Percentiles rank a stretch among this genome's conserved stretches.
Conservation (phyloP, 2,329 filamentous ascomycete genomes). For the Raffaelea albimanens region DNA sequence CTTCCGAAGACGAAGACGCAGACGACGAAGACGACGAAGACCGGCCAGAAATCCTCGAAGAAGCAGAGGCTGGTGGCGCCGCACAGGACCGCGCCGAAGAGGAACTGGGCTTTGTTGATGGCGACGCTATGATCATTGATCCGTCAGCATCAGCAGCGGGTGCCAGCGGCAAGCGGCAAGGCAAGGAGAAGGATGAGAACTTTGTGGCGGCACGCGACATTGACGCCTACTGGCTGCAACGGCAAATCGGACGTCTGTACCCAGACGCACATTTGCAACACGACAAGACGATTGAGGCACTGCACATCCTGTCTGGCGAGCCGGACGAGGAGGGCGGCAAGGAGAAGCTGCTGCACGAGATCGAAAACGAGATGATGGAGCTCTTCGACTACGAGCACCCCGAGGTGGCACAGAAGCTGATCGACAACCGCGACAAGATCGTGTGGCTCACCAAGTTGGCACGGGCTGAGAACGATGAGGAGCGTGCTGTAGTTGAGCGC, state of each 20-base stretch:
- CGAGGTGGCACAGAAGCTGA: constrained; percentile 81
- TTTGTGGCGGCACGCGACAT: constrained; percentile 78
- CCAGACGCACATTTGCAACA: constrained; percentile 87
- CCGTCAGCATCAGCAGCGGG: constrained; percentile 31
- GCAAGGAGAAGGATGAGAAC: constrained; percentile 43
- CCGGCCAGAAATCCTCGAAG: constrained; percentile 40
- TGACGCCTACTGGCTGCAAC: constrained; percentile 94
- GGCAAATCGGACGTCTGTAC: constrained; percentile 82
- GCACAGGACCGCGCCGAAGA: constrained; percentile 39
- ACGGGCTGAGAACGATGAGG: constrained; percentile 68
- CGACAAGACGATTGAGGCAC: constrained; percentile 78
- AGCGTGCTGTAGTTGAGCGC: constrained; percentile 68
- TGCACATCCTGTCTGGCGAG: constrained; percentile 72
- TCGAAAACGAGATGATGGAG: constrained; percentile 97
- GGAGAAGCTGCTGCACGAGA: constrained; percentile 78
- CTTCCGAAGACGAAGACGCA: constrained; percentile 70
- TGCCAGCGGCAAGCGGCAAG: constrained; percentile 35
- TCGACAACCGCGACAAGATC: constrained; percentile 86
- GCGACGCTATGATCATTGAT: constrained; percentile 78
- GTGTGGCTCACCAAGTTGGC: constrained; percentile 91
- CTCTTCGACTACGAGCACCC: constrained; percentile 96
- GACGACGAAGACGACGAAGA: constrained; percentile 56
- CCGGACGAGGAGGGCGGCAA: constrained; percentile 62
- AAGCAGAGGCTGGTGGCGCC: constrained; percentile 40
- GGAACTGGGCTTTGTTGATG: constrained; percentile 41